Base-by-base conservation (phyloP, 306 rosid species). In the Medicago lupulina region DNA sequence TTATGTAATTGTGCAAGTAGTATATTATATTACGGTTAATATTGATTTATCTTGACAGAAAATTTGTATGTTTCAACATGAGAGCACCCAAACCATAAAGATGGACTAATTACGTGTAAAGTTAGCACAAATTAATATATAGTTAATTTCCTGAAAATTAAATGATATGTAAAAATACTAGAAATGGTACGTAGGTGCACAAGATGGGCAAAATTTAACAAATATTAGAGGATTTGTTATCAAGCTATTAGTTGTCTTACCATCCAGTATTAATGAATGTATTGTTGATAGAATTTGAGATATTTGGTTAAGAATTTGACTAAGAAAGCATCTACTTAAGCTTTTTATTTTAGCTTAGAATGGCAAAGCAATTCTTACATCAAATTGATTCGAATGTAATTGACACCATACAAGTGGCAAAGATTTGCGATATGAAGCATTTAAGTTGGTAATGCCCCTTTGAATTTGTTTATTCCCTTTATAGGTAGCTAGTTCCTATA, bases 331-430 rank as follows among this genome's bases (percentile, higher is more conserved):
- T 46, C 70, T 4, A 28, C 50, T 69, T 46, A 58, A 13, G 10
- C 66, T 46, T 8, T 8, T 59, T 69, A 67, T 47, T 59, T 17
- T 46, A 46, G 63, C 71, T 59, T 58, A 15, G 64, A 60, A 70
- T 61, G 47, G 51, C 12, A 60, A 60, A 49, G 23, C 14, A 64
- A 17, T 64, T 39, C 70, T 15, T 8, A 61, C 23, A 38, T 49
- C 28, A 71, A 31, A 77, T 61, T 9, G 4, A 61, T 61, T 61
- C 44, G 5, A 61, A 61, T 31, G 67, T 14, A 14, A 61, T 36
- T 46, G 34, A 44, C 59, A 44, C 70, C 60, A 60, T 16, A 39
- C 16, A 46, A 17, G 46, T 59, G 76, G 61, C 55, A 76, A 76
- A 40, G 15, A 51, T 65, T 76, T 66, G 58, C 17, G 14, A 1